Evolutionary conservation across 1,284 basidiomycete species (phyloP), one percentile per base, ranked within the genome.

Genomic region (Ceratobasidium sp.): DNA sequence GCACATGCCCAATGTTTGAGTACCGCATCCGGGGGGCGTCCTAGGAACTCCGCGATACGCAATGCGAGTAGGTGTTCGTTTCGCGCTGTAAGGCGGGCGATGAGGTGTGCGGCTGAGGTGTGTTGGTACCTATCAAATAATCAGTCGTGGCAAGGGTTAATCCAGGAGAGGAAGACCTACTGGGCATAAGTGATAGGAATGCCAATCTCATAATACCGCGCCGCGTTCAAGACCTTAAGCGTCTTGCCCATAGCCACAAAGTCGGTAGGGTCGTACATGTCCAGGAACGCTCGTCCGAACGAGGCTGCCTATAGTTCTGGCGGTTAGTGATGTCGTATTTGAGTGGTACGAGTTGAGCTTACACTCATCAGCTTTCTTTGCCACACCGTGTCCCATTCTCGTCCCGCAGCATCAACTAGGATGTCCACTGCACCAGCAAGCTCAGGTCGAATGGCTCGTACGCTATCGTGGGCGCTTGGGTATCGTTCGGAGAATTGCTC

Each of bases 1-100:
- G 93, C 91, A 70, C 89, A 89, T 0, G 97, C 96, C 97, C 97
- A 99, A 77, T 98, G 96, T 74, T 91, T 93, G 50, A 99, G 82
- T 0, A 99, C 94, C 0, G 87, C 84, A 72, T 96, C 92, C 0
- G 94, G 91, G 31, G 92, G 90, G 25, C 98, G 82, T 5, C 85
- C 85, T 15, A 99, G 85, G 79, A 89, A 93, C 8, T 87, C 85
- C 0, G 95, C 95, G 72, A 99, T 90, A n/a, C 94, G 88, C 5
- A 98, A 86, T 1, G 95, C 94, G 34, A 98, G 87, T 0, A 98
- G 86, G 77, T 99, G 96, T 71, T 95, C 84, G 73, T 94, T 94
- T 13, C 95, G 89, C 0, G 92, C 85, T 3, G 94, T 92, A 12
- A 99, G 83, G 1, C 95, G 89, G 12, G 87, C 82, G 64, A 98